A percentile compares a stretch with the other conserved stretches of the same genome.
These are phyloP conservation scores for Phalaenopsis hybrid DNA, from an alignment of 116 monocot genomes.

Conservation along the genomic window DNA sequence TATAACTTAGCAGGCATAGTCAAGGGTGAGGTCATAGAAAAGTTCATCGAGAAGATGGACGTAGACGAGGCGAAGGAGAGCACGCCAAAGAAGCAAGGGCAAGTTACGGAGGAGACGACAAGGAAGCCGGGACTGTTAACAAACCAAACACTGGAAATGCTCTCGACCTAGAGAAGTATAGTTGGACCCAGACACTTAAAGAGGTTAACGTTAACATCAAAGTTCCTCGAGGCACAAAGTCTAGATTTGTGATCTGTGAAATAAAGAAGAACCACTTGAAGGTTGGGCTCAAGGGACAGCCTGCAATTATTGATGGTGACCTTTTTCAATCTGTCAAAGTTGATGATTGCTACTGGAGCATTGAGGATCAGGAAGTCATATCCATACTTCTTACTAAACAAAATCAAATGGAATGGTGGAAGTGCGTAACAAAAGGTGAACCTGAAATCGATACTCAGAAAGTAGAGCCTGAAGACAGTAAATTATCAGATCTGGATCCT, in stretches of 20 bases:
- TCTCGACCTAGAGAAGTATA: conserved; percentile 76
- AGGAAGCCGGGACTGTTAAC: conserved; percentile 2
- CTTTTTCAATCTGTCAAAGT: conserved; percentile 55
- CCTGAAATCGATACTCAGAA: conserved; percentile 92
- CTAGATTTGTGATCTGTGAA: conserved; percentile 64
- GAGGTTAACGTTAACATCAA: conserved; percentile 69
- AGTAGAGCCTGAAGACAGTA: conserved; percentile 95
- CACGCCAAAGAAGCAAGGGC: neutral
- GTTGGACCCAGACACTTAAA: conserved; percentile 86
- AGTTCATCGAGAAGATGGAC: conserved; percentile 11
- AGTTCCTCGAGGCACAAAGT: conserved; percentile 75
- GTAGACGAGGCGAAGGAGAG: neutral
- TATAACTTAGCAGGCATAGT: neutral
- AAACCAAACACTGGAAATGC: conserved; percentile 82
- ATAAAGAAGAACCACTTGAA: conserved; percentile 76
- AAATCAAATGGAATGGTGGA: conserved; percentile 99
- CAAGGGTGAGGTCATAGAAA: conserved; percentile 5
- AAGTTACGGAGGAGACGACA: neutral
- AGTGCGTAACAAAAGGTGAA: conserved; percentile 64
- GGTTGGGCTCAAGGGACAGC: conserved; percentile 66
- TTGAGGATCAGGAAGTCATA: conserved; percentile 76
- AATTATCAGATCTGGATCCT: conserved; percentile 92
- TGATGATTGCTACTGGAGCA: conserved; percentile 98
- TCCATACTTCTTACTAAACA: conserved; percentile 88
- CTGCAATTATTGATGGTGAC: conserved; percentile 63